phyloP scores from a whole-genome alignment of 2,329 filamentous ascomycete genomes.

The Pseudogymnoascus sp. region DNA sequence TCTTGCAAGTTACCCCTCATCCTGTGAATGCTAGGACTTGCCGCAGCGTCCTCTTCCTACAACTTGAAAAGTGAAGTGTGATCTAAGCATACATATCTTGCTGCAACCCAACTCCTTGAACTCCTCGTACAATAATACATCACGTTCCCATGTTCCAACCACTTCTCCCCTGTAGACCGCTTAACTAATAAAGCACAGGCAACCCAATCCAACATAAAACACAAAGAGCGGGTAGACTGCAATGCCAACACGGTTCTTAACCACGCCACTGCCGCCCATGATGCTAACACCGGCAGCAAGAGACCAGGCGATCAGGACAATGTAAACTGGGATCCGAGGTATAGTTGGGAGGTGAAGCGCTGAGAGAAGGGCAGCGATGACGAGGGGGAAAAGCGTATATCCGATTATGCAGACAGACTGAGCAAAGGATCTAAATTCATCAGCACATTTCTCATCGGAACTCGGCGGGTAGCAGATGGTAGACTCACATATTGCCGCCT shows the following conservation, averaged over 20 bases:
- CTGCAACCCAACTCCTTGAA: conserved; percentile 3
- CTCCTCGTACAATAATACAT: conserved; percentile 7
- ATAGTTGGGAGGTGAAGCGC: conserved; percentile 73
- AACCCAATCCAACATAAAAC: conserved; percentile 88
- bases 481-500: conserved; percentile 87
- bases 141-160: background rate
- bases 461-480: conserved; percentile 7
- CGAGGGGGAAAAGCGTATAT: conserved; percentile 93
- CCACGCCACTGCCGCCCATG: conserved; percentile 85
- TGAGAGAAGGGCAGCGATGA: conserved; percentile 83
- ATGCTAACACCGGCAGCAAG: conserved; percentile 94
- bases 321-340: conserved; percentile 80
- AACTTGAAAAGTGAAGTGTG: background rate
- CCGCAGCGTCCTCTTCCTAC: background rate
- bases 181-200: conserved; percentile 94
- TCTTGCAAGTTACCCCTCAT: background rate
- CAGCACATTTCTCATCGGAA: conserved; percentile 22
- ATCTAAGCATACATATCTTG: conserved; percentile 5
- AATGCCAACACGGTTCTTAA: conserved; percentile 87
- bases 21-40: background rate
- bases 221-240: conserved; percentile 92
- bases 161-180: background rate
- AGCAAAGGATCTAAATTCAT: conserved; percentile 70
- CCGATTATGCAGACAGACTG: conserved; percentile 97
- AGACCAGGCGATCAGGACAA: conserved; percentile 83